Base-by-base conservation (phyloP, 148 eudicot genomes). In the Rhododendron ovatum region DNA sequence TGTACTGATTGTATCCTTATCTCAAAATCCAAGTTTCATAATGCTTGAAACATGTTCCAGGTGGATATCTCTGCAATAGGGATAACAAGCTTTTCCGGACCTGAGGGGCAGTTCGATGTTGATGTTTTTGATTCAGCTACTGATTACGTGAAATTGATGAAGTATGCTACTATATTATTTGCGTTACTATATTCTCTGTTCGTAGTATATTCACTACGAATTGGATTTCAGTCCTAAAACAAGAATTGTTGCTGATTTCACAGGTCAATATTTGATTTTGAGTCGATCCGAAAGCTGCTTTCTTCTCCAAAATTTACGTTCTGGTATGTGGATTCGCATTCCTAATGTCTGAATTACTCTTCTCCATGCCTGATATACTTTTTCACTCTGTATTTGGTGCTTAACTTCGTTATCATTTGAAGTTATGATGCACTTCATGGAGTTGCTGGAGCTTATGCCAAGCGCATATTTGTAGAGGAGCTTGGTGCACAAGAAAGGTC, bases 391-490 rank as follows among this genome's bases (percentile, higher is more conserved):
- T 55, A 55, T 63, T 83, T 80, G 33, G 37, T 80, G 65, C 84
- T 81, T 59, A 18, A 39, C 80, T 80, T 57, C 73, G 63, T 75
- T 30, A 47, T 87, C 37, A 77, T 80, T 83, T 84, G 61, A 53
- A 96, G 99, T 88, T 96, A 88, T 93, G 99, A 96, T 90, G 94
- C 98, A 74, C 98, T 95, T 90, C 98, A 94, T 89, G 99, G 98
- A 69, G 99, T 95, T 90, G 99, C 92, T 91, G 99, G 99, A 87
- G 98, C 92, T 89, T 96, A 96, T 89, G 99, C 99, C 59, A 89
- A 92, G 35, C 95, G 95, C 30, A 96, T 95, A 55, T 95, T 95
- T 91, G 96, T 95, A 45, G 94, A 94, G 85, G 98, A 96, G 91
- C 96, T 96, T 87, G 99, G 98, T 84, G 98, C 98, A 61, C 80